A percentile compares a stretch with the other conserved stretches of the same genome.
Evolutionary conservation across 345 rosid genomes (phyloP).

Genomic region (Populus alba): DNA sequence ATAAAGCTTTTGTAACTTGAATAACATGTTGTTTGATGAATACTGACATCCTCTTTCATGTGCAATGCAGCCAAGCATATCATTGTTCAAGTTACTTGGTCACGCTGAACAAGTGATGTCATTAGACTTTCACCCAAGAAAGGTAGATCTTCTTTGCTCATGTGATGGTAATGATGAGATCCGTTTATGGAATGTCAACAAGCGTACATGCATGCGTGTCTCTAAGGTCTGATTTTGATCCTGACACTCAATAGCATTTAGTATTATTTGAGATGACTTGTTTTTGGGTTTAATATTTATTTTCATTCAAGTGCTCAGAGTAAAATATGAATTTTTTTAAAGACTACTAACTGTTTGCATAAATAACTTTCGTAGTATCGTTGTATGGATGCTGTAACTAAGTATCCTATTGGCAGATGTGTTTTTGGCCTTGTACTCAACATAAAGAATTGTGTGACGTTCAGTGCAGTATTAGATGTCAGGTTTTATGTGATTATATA

Average conservation of each 20-base stretch:
- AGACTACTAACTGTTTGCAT: too few relatives aligned
- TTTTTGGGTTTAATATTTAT: not conserved
- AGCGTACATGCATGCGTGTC: conserved; percentile 5
- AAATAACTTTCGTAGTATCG: too few relatives aligned
- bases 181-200: conserved; percentile 32
- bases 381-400: not conserved
- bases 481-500: too few relatives aligned
- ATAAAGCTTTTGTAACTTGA: not conserved
- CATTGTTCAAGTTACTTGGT: conserved; percentile 25
- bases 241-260: not conserved
- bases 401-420: not conserved
- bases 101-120: conserved; percentile 29
- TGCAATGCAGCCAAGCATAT: conserved; percentile 25
- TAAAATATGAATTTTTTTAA: not conserved
- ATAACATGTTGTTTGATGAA: too few relatives aligned
- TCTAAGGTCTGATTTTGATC: conserved; percentile 24
- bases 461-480: not conserved
- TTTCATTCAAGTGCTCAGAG: not conserved
- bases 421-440: not conserved
- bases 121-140: conserved; percentile 36
- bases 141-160: conserved; percentile 30
- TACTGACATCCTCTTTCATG: not conserved
- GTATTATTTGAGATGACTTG: not conserved
- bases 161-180: conserved; percentile 32
- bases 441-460: not conserved